phyloP scores from a whole-genome alignment of 1,139 yeast genomes.

The Fermentozyma sake region DNA sequence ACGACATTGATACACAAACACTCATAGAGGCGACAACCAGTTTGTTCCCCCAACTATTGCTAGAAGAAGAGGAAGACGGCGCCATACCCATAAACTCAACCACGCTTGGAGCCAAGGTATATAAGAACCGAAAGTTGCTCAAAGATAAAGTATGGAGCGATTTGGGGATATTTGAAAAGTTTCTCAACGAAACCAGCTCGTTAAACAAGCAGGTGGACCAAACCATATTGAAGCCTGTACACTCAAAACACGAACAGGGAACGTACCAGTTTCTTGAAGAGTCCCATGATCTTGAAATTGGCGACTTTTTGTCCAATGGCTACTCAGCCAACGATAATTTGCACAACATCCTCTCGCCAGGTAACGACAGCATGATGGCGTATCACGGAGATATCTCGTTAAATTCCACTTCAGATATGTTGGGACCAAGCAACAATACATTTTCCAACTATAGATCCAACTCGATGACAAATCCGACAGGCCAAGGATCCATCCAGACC shows the following conservation, averaged over 20 bases:
- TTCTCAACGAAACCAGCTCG: conserved; percentile 18
- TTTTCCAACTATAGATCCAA: conserved; percentile 19
- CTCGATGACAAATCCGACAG: conserved; percentile 11
- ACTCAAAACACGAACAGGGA: conserved; percentile 10
- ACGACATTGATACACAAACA: conserved; percentile 38
- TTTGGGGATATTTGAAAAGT: conserved; percentile 26
- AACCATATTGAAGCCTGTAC: conserved; percentile 29
- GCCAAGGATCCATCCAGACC: conserved; percentile 24
- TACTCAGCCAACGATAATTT: conserved; percentile 14
- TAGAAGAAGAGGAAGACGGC: conserved; percentile 40
- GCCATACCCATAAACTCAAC: conserved; percentile 33
- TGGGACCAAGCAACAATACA: conserved; percentile 26
- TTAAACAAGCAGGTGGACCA: conserved; percentile 21
- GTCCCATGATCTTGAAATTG: conserved; percentile 14
- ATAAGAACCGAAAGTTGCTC: conserved; percentile 29
- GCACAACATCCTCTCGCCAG: conserved; percentile 15
- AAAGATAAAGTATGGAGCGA: conserved; percentile 38
- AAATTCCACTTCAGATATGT: conserved; percentile 26
- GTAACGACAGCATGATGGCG: conserved; percentile 28
- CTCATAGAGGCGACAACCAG: conserved; percentile 34
- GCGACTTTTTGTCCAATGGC: conserved; percentile 38
- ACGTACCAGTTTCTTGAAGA: conserved; percentile 3
- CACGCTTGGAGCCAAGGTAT: conserved; percentile 36
- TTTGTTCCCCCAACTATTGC: conserved; percentile 32
- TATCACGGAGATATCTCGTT: conserved; percentile 28